Conservation (phyloP, 2,329 filamentous ascomycete genomes). For the Elsinoe fawcettii region DNA sequence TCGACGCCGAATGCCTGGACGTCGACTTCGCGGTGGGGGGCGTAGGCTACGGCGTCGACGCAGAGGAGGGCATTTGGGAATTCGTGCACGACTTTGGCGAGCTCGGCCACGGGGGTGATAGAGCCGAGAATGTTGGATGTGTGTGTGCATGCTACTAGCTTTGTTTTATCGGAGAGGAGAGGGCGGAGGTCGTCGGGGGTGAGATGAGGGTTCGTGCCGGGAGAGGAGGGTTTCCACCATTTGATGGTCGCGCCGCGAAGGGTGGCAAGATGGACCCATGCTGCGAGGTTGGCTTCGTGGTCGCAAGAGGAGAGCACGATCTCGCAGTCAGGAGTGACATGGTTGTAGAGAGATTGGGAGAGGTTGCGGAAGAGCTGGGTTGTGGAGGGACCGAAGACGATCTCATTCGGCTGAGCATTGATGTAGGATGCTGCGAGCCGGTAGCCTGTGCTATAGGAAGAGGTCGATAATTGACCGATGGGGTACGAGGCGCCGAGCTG, state of each 20-base stretch:
- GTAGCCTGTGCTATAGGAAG: conserved; percentile 53
- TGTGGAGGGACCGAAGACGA: conserved; percentile 65
- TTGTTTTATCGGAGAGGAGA: conserved; percentile 57
- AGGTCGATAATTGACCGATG: conserved; percentile 52
- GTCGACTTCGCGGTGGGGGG: conserved; percentile 64
- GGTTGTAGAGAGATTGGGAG: conserved; percentile 46
- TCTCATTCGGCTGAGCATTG: conserved; percentile 58
- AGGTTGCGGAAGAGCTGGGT: conserved; percentile 72
- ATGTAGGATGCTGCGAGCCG: conserved; percentile 61
- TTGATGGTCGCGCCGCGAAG: conserved; percentile 55
- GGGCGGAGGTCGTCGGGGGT: conserved; percentile 48
- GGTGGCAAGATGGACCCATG: conserved; percentile 63
- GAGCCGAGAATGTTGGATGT: conserved; percentile 66
- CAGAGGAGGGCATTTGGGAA: conserved; percentile 53
- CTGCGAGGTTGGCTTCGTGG: conserved; percentile 69
- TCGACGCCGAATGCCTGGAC: conserved; percentile 62
- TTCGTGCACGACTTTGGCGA: conserved; percentile 47
- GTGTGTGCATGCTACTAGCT: conserved; percentile 66
- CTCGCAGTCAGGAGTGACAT: conserved; percentile 47
- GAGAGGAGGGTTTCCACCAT: conserved; percentile 50
- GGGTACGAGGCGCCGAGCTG: conserved; percentile 67
- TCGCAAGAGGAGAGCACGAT: conserved; percentile 65
- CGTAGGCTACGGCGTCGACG: conserved; percentile 70
- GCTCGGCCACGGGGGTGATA: conserved; percentile 55
- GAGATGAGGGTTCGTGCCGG: conserved; percentile 49